Conservation (phyloP, 1,139 yeast species). For the Hanseniaspora uvarum region DNA sequence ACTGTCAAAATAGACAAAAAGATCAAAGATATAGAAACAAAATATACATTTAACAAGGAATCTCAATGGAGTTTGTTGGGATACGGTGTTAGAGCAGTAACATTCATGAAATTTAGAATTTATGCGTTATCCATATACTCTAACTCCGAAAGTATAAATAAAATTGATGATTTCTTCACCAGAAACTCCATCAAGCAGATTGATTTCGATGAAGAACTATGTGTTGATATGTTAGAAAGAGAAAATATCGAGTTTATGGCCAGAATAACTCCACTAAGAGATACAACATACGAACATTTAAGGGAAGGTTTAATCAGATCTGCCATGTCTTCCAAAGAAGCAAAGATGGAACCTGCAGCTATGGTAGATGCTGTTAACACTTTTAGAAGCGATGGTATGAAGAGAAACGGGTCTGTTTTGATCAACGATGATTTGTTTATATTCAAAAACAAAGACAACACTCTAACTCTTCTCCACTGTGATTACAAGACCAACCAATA, state of each 20-base stretch:
- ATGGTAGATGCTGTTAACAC: slow-evolving; percentile 47
- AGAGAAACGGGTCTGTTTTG: slow-evolving; percentile 50
- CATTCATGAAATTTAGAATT: slow-evolving; percentile 73
- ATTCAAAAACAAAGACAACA: slow-evolving; percentile 41
- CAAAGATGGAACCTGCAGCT: slow-evolving; percentile 31
- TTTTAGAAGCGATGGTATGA: slow-evolving; percentile 40
- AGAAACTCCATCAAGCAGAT: slow-evolving; percentile 40
- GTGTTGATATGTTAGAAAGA: slow-evolving; percentile 44
- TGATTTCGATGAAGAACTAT: slow-evolving; percentile 41
- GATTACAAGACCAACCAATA: slow-evolving; percentile 31
- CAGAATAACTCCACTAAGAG: slow-evolving; percentile 74
- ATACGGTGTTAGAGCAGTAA: slow-evolving; percentile 69
- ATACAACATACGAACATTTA: slow-evolving; percentile 80
- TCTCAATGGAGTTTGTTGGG: slow-evolving; percentile 49
- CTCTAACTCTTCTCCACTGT: slow-evolving; percentile 38
- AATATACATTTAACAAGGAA: slow-evolving; percentile 24
- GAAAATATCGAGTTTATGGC: slow-evolving; percentile 56
- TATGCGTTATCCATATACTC: slow-evolving; percentile 78
- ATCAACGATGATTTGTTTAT: slow-evolving; percentile 49
- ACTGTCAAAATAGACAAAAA: slow-evolving; percentile 40
- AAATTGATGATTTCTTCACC: slow-evolving; percentile 27
- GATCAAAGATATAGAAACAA: slow-evolving; percentile 44
- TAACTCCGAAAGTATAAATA: slow-evolving; percentile 42
- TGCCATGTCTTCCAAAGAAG: slow-evolving; percentile 31
- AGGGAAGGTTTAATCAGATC: slow-evolving; percentile 83